Percentiles rank a stretch among this genome's conserved stretches.
Conservation (phyloP, 2,329 filamentous ascomycete species). For the Exophiala phaeomuriformis region DNA sequence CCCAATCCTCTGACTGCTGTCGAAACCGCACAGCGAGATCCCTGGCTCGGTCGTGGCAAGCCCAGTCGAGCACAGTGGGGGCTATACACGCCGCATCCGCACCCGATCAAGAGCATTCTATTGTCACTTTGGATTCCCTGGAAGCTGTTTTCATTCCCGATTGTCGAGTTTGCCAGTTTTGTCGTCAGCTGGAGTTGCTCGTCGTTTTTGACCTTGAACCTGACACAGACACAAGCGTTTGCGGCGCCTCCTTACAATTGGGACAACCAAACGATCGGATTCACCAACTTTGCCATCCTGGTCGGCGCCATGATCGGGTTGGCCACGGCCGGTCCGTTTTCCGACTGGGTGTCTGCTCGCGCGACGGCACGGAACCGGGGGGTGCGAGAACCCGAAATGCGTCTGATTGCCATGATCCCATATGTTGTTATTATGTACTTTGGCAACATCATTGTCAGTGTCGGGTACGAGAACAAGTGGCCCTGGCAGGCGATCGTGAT, state of each 20-base stretch:
- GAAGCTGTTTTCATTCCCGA: slow-evolving; percentile 56
- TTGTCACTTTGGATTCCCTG: slow-evolving; percentile 55
- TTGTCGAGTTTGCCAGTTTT: slow-evolving; percentile 56
- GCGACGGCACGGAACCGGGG: slow-evolving; percentile 48
- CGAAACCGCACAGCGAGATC: slow-evolving; percentile 40
- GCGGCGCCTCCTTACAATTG: slow-evolving; percentile 51
- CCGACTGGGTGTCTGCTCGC: slow-evolving; percentile 51
- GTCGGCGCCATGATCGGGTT: slow-evolving; percentile 50
- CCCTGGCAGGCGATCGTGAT: slow-evolving; percentile 49
- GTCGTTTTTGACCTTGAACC: slow-evolving; percentile 53
- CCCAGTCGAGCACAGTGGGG: slow-evolving; percentile 52
- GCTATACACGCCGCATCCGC: slow-evolving; percentile 44
- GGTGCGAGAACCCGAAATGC: slow-evolving; percentile 54
- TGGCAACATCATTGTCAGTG: slow-evolving; percentile 51
- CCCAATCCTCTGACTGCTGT: slow-evolving; percentile 6
- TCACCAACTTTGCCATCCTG: slow-evolving; percentile 4
- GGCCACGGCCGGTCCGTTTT: slow-evolving; percentile 48
- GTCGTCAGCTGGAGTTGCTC: slow-evolving; percentile 55
- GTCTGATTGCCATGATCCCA: slow-evolving; percentile 50
- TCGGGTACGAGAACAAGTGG: slow-evolving; percentile 49
- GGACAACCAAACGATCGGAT: slow-evolving; percentile 42
- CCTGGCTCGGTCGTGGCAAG: slow-evolving; percentile 49
- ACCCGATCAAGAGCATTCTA: slow-evolving; percentile 40
- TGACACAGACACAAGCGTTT: slow-evolving; percentile 52
- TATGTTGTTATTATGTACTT: slow-evolving; percentile 51